Percentiles rank a stretch among this genome's conserved stretches.
Evolutionary conservation across 202 grass and related monocot species (phyloP).

Genomic region (Setaria viridis): DNA sequence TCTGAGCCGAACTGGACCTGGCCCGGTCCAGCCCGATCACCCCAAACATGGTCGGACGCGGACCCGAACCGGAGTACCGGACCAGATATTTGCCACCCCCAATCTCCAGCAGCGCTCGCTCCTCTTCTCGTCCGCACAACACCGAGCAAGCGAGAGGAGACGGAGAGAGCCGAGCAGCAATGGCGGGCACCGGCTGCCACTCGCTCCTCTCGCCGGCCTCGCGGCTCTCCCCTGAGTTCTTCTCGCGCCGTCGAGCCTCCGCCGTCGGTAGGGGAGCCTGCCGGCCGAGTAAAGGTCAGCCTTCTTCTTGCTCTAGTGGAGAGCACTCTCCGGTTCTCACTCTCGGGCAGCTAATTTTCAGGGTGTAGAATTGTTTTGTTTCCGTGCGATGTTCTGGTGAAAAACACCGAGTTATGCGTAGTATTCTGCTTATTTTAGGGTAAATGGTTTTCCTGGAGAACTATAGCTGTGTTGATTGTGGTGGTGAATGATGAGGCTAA

Average conservation of each 20-base stretch:
- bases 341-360: not conserved
- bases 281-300: slow-evolving; percentile 9
- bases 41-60: not conserved
- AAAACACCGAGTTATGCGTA: not conserved
- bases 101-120: slow-evolving; percentile 26
- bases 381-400: not conserved
- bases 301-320: not conserved
- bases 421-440: not conserved
- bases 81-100: slow-evolving; percentile 32
- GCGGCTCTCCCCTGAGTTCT: not conserved
- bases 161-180: slow-evolving; percentile 28
- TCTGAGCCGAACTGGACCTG: not conserved
- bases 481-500: not conserved
- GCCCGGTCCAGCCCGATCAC: too few relatives aligned
- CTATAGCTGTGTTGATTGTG: not conserved
- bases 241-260: not conserved
- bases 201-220: slow-evolving; percentile 42
- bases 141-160: not conserved
- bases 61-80: not conserved
- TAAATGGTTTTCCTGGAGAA: not conserved
- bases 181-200: slow-evolving; percentile 47
- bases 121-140: slow-evolving; percentile 41
- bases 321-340: not conserved
- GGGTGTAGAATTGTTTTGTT: not conserved
- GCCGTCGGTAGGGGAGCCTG: not conserved